These are phyloP conservation scores for Crithidia brevicula DNA, from an alignment of 208 protist species.

Conservation along the genomic window DNA sequence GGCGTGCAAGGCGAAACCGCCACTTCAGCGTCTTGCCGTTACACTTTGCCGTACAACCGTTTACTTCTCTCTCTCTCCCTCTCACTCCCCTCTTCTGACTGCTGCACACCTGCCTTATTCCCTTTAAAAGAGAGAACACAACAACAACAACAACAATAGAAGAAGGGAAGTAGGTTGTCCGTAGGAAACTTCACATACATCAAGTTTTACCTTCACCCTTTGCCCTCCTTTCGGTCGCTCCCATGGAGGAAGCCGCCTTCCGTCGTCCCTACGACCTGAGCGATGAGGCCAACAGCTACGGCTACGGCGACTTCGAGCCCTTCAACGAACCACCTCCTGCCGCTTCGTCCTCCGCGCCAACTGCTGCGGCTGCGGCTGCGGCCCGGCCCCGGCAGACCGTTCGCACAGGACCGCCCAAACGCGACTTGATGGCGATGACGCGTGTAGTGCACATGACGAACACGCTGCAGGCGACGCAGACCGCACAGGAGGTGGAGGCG, in stretches of 20 bases:
- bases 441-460: conserved; percentile 24
- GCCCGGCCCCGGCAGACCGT: not conserved
- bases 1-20: no score
- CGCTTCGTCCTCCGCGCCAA: not conserved
- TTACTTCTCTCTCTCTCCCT: no score
- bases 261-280: conserved; percentile 11
- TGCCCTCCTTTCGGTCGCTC: not conserved
- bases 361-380: not conserved
- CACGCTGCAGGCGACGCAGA: conserved; percentile 27
- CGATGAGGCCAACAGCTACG: conserved; percentile 24
- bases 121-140: no score
- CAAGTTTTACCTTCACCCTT: no score
- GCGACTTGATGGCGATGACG: conserved; percentile 20
- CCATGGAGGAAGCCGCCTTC: conserved; percentile 9
- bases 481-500: conserved; percentile 6
- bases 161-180: no score
- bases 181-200: no score
- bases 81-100: no score
- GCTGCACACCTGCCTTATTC: no score
- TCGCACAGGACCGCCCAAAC: conserved; percentile 2
- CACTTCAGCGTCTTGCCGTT: no score
- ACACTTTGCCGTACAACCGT: no score
- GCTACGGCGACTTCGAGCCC: conserved; percentile 17
- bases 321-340: conserved; percentile 2
- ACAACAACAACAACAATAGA: no score